A percentile compares a stretch with the other conserved stretches of the same genome.
Evolutionary conservation across 2,329 filamentous ascomycete genomes (phyloP).

Genomic region (Xylaria arbuscula): DNA sequence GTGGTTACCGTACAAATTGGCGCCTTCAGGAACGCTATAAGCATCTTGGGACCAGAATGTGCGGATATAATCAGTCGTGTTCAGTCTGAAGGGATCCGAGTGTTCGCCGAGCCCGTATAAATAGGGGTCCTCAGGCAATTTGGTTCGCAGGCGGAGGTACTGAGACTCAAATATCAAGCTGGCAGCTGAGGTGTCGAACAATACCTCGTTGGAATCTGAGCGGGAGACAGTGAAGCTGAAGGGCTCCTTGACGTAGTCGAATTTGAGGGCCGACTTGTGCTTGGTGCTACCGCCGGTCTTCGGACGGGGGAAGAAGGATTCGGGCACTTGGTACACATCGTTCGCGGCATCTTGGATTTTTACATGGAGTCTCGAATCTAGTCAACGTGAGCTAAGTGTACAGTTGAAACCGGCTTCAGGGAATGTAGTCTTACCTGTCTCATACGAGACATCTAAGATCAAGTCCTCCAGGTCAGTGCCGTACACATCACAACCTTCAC

Average conservation of each 20-base stretch:
- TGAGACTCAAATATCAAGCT: conserved; percentile 80
- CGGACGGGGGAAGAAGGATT: conserved; percentile 73
- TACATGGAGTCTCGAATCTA: conserved; percentile 77
- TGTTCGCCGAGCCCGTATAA: conserved; percentile 85
- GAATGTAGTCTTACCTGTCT: conserved; percentile 57
- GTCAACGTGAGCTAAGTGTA: conserved; percentile 28
- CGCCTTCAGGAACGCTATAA: conserved; percentile 67
- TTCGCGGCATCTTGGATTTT: conserved; percentile 77
- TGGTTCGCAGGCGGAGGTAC: conserved; percentile 78
- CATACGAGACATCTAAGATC: conserved; percentile 72
- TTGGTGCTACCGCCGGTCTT: conserved; percentile 37
- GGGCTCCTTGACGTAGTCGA: conserved; percentile 52
- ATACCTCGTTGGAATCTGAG: conserved; percentile 56
- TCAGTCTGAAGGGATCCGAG: conserved; percentile 75
- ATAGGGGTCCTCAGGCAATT: conserved; percentile 73
- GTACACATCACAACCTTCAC: conserved; percentile 74
- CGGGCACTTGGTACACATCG: conserved; percentile 79
- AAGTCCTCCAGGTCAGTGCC: conserved; percentile 74
- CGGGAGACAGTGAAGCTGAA: conserved; percentile 58
- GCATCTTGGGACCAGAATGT: conserved; percentile 78
- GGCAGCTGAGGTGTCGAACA: conserved; percentile 77
- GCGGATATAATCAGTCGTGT: conserved; percentile 75
- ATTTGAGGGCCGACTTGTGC: conserved; percentile 46
- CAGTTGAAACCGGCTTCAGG: background rate
- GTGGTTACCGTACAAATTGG: conserved; percentile 79